Conservation (phyloP, 352 stramenopile species). For the Phytophthora ohioensis region DNA sequence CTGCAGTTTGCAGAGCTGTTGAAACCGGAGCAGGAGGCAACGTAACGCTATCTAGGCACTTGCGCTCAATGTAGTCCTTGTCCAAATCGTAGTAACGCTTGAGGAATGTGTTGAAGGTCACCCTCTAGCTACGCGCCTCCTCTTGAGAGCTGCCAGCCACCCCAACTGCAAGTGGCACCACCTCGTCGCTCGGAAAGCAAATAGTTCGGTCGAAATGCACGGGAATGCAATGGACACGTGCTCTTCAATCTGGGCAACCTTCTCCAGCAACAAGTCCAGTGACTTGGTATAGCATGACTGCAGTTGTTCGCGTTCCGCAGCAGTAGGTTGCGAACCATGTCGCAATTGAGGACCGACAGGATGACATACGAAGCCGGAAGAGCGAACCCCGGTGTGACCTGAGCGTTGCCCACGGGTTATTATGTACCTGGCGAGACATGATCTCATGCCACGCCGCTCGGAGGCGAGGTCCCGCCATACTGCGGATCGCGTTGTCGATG, state of each 20-base stretch:
- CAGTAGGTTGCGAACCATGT: too few relatives aligned
- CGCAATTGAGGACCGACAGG: too few relatives aligned
- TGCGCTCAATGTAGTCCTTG: too few relatives aligned
- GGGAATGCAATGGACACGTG: constrained; percentile 53
- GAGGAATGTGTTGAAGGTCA: too few relatives aligned
- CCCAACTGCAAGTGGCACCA: constrained; percentile 53
- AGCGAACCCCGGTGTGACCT: constrained; percentile 5
- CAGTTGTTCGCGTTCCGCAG: too few relatives aligned
- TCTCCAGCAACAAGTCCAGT: constrained; percentile 54
- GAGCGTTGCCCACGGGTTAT: constrained; percentile 56
- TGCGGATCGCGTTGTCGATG: constrained; percentile 82
- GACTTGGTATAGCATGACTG: constrained; percentile 68
- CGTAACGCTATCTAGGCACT: too few relatives aligned
- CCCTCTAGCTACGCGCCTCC: background rate
- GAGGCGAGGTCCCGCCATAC: constrained; percentile 61
- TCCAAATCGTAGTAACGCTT: too few relatives aligned
- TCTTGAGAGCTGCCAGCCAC: constrained; percentile 51
- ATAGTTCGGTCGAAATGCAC: constrained; percentile 32
- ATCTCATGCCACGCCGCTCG: constrained; percentile 60
- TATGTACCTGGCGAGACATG: constrained; percentile 45
- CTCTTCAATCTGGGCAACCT: constrained; percentile 22
- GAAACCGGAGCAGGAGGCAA: too few relatives aligned
- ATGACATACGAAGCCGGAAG: too few relatives aligned
- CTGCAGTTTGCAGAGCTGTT: too few relatives aligned
- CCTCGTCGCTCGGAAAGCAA: constrained; percentile 69